phyloP scores from a whole-genome alignment of 2,329 filamentous ascomycete species.

The Amesomyces nigricolor region DNA sequence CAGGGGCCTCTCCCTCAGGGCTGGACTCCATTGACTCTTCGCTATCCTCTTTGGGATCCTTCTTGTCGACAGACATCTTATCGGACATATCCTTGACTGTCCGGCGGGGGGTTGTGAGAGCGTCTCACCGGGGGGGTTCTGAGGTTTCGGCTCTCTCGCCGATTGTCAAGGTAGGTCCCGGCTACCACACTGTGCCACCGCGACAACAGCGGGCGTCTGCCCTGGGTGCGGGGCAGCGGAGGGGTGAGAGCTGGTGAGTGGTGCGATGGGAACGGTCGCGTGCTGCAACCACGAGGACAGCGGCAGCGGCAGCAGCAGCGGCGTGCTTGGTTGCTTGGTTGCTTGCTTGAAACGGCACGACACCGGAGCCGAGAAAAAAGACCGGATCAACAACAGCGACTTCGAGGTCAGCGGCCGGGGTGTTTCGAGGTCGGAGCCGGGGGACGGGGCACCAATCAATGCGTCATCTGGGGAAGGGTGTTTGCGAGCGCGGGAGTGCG shows the following conservation, averaged over 20 bases:
- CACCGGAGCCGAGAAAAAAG: constrained; percentile 23
- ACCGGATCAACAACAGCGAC: constrained; percentile 19
- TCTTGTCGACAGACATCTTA: constrained; percentile 62
- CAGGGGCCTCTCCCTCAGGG: constrained; percentile 49
- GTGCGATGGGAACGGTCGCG: constrained; percentile 2
- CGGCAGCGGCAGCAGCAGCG: constrained; percentile 1
- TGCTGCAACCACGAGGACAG: constrained; percentile 8
- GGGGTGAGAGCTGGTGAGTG: not conserved
- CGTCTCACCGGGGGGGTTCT: not conserved
- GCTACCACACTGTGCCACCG: constrained; percentile 11
- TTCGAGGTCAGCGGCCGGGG: constrained; percentile 21
- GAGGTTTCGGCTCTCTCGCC: not conserved
- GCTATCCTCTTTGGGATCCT: constrained; percentile 54
- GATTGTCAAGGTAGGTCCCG: not conserved
- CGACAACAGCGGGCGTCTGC: constrained; percentile 4
- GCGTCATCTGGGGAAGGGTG: constrained; percentile 33
- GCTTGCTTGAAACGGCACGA: not conserved
- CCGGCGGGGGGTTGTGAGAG: not conserved
- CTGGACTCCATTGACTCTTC: constrained; percentile 58
- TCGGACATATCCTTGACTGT: constrained; percentile 52
- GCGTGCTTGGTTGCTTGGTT: constrained; percentile 1
- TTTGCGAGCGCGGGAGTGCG: constrained; percentile 13
- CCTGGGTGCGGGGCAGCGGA: constrained; percentile 12
- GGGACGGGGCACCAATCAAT: constrained; percentile 37
- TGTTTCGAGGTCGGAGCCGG: constrained; percentile 25